A percentile compares a stretch with the other conserved stretches of the same genome.
These are phyloP conservation scores for Linnemannia elongata DNA, from an alignment of 192 early-diverging fungal genomes.

Conservation along the genomic window DNA sequence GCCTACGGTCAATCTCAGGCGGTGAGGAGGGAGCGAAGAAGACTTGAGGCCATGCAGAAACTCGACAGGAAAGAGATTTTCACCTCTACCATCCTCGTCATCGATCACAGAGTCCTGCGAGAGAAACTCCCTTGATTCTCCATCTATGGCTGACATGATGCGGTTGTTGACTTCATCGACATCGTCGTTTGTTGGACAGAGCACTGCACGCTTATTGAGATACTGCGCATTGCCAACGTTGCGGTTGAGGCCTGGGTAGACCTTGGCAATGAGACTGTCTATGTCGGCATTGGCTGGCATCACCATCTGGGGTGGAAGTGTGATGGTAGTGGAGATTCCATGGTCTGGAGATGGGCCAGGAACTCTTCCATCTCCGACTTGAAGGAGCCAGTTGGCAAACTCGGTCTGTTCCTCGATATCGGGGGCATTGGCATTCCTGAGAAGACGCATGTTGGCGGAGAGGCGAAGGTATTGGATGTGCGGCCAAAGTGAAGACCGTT, in stretches of 20 bases:
- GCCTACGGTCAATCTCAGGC: too few relatives aligned
- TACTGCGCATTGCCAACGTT: constrained; percentile 1
- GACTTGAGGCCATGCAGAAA: too few relatives aligned
- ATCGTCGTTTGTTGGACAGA: constrained; percentile 30
- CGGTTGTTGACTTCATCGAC: constrained; percentile 29
- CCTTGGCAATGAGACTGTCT: not conserved
- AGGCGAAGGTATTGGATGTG: too few relatives aligned
- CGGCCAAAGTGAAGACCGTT: constrained; percentile 20
- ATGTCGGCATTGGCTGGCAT: constrained; percentile 13
- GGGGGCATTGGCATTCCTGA: not conserved
- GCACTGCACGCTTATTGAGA: constrained; percentile 13
- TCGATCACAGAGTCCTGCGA: too few relatives aligned
- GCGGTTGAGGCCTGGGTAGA: constrained; percentile 15
- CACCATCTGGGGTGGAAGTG: constrained; percentile 16
- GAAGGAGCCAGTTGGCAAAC: constrained; percentile 18
- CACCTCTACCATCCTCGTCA: too few relatives aligned
- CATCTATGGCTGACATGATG: too few relatives aligned
- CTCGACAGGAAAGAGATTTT: too few relatives aligned
- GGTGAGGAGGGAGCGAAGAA: too few relatives aligned
- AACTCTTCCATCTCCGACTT: constrained; percentile 15
- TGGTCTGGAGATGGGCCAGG: not conserved
- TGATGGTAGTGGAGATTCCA: constrained; percentile 2
- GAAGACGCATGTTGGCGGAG: too few relatives aligned
- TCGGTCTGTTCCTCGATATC: not conserved
- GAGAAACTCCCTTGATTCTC: too few relatives aligned